These are phyloP conservation scores for Coniochaeta sp. DNA, from an alignment of 2,329 filamentous ascomycete species.

Conservation along the genomic window DNA sequence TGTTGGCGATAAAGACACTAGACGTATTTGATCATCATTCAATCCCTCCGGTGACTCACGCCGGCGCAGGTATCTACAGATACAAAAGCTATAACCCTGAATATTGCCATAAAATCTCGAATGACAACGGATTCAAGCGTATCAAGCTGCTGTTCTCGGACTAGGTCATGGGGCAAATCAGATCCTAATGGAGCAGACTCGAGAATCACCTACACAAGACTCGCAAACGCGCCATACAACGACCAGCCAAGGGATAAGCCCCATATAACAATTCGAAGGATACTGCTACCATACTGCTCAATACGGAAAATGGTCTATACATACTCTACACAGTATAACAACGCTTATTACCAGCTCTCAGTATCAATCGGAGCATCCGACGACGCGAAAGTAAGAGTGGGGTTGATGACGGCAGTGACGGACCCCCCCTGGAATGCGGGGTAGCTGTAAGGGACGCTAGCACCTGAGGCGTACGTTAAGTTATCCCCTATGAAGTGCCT, in stretches of 20 bases:
- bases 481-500: not conserved
- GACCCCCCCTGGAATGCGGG: not conserved
- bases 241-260: not conserved
- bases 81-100: not conserved
- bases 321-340: too few species aligned
- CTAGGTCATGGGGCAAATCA: not conserved
- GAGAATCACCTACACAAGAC: too few species aligned
- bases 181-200: not conserved
- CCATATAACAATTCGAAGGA: too few species aligned
- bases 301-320: too few species aligned
- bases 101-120: not conserved
- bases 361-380: too few species aligned
- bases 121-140: not conserved
- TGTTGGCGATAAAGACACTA: not conserved
- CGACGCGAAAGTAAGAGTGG: not conserved
- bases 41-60: not conserved
- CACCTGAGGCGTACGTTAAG: not conserved
- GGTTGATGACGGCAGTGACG: conserved; percentile 1
- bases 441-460: not conserved
- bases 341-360: too few species aligned
- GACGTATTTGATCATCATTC: not conserved
- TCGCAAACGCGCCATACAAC: too few species aligned
- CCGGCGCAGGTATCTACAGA: not conserved
- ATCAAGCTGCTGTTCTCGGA: not conserved
- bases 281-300: too few species aligned